Base-by-base conservation (phyloP, 176 grass and related monocot genomes). In the Eremochloa ophiuroides region DNA sequence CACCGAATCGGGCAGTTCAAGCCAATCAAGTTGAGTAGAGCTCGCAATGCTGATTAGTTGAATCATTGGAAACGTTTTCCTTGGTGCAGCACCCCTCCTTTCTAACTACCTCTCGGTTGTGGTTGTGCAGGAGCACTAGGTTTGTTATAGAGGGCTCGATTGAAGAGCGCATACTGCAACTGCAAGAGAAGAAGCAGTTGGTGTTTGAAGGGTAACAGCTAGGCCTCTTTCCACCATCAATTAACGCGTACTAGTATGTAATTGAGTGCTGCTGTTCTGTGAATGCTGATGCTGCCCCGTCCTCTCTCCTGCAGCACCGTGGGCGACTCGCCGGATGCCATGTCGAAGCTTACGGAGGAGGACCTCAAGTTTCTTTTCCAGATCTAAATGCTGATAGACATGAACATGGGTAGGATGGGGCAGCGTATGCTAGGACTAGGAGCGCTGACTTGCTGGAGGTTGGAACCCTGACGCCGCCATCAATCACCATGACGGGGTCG, bases 1-100 rank as follows among this genome's bases (percentile, higher is more conserved):
- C 96, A 98, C 40, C 76, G 96, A 17, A 99, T 99, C 4, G 96
- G 96, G n/a, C 96, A 99, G 26, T 99, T 86, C 86, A 99, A 99
- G 85, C 96, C 96, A 76, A 93, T 95, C 82, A 99, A 87, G 96
- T 95, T 47, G 34, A 55, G 3, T 60, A n/a, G 38, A 39, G 55
- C 26, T 56, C 58, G 8, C 23, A 59, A 20, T 79, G 22, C 20
- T 29, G 37, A 68, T 27, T 55, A 27, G 46, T 22, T 15, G 20
- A 50, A 8, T 26, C 10, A 34, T 33, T 5, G 38, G 18, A 29
- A 28, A 38, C 25, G 14, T 39, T 40, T 65, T 26, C 17, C 5
- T 26, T 34, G 23, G 33, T 31, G 47, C 33, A 50, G 62, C 20
- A 7, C 9, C 48, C 38, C 10, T 30, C 6, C 18, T 46, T 75